Percentiles rank a stretch among this genome's conserved stretches.
These are phyloP conservation scores for Cutaneotrichosporon cutaneum DNA, from an alignment of 1,284 basidiomycete species.

Conservation along the genomic window DNA sequence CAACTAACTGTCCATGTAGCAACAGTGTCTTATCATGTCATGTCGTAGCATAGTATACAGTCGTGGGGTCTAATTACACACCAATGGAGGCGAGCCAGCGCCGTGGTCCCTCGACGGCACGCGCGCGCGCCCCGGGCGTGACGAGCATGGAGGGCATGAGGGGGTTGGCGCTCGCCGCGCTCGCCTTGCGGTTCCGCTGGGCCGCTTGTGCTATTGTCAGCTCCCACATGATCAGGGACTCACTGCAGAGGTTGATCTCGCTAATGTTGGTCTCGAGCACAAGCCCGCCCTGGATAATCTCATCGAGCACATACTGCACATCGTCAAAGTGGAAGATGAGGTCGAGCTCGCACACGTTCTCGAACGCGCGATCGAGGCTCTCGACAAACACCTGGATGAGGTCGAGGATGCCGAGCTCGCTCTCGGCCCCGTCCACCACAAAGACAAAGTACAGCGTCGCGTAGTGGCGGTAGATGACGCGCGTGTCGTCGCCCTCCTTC, in stretches of 20 bases:
- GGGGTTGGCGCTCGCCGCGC: slow-evolving; percentile 43
- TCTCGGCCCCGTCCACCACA: slow-evolving; percentile 91
- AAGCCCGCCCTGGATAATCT: slow-evolving; percentile 94
- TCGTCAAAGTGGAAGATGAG: slow-evolving; percentile 99
- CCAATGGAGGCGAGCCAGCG: slow-evolving; percentile 49
- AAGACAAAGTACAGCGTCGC: slow-evolving; percentile 98
- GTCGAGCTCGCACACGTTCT: slow-evolving; percentile 98
- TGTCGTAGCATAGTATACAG: slow-evolving; percentile 23
- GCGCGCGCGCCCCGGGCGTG: slow-evolving; percentile 26
- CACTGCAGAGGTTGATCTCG: slow-evolving; percentile 76
- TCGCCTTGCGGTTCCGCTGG: slow-evolving; percentile 45
- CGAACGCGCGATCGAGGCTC: slow-evolving; percentile 89
- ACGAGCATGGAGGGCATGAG: slow-evolving; percentile 44
- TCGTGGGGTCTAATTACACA: slow-evolving; percentile 27
- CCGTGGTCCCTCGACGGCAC: slow-evolving; percentile 36
- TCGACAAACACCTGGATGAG: slow-evolving; percentile 99
- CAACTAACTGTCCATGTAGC: slow-evolving; percentile 3
- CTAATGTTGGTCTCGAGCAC: slow-evolving; percentile 98
- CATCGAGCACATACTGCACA: slow-evolving; percentile 89
- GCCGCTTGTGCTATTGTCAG: slow-evolving; percentile 37
- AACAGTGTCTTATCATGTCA: slow-evolving; percentile 11
- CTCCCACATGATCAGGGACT: slow-evolving; percentile 30
- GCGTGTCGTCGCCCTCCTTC: slow-evolving; percentile 48
- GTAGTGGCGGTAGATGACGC: slow-evolving; percentile 64
- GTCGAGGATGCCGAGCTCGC: slow-evolving; percentile 92